phyloP scores from a whole-genome alignment of 2,329 filamentous ascomycete species.

The Emmonsiellopsis sp. region DNA sequence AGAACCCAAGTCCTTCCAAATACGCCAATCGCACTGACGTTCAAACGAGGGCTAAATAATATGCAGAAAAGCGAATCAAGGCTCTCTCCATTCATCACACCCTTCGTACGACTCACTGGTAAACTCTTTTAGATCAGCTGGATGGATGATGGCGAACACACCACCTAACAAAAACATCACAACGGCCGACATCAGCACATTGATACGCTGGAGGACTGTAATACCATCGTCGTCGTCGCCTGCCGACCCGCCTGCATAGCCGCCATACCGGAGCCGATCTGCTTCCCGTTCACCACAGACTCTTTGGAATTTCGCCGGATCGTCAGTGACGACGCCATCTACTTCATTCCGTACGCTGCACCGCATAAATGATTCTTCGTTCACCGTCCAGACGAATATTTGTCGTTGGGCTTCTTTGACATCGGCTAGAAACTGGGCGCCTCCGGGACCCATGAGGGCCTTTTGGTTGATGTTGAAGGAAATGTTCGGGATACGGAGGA shows the following conservation, averaged over 20 bases:
- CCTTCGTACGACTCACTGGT: background rate
- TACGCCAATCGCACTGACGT: too few species aligned
- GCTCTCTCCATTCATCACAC: background rate
- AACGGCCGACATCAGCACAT: background rate
- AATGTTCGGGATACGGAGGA: constrained; percentile 58
- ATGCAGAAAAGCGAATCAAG: background rate
- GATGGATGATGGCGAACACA: background rate
- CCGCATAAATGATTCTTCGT: constrained; percentile 67
- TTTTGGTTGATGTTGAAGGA: constrained; percentile 70
- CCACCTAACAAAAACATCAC: background rate
- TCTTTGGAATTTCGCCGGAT: constrained; percentile 43
- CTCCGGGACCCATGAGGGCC: constrained; percentile 59
- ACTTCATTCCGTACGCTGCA: constrained; percentile 62
- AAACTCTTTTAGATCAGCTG: background rate
- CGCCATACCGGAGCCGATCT: background rate
- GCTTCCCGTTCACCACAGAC: background rate
- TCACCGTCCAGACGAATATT: constrained; percentile 80
- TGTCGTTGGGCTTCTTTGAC: constrained; percentile 48
- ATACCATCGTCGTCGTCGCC: background rate
- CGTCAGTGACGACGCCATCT: constrained; percentile 80
- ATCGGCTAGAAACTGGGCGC: constrained; percentile 56
- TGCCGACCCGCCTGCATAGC: background rate
- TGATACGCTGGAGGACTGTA: background rate
- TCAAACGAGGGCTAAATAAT: too few species aligned
- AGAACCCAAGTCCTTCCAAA: too few species aligned